Percentiles rank a stretch among this genome's conserved stretches.
phyloP scores from a whole-genome alignment of 1,284 basidiomycete genomes.

The Cryptococcus sp. region DNA sequence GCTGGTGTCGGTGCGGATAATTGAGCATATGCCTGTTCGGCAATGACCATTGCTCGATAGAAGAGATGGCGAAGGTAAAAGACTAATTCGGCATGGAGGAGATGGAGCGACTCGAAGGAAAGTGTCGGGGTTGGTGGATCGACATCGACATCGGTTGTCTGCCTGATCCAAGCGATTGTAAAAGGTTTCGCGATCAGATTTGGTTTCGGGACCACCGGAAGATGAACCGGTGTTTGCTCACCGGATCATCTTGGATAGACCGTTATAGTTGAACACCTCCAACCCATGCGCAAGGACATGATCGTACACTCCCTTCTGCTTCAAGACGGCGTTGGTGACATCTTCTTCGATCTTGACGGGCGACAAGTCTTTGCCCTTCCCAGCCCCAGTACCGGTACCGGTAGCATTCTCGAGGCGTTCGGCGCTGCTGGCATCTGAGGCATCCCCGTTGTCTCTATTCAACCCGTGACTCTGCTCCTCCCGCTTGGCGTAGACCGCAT shows the following conservation, averaged over 20 bases:
- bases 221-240: not conserved
- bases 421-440: not conserved
- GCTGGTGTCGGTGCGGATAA: not conserved
- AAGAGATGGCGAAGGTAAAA: constrained; percentile 24
- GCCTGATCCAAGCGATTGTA: too few species aligned
- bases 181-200: not conserved
- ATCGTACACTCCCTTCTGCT: constrained; percentile 12
- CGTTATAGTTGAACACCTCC: constrained; percentile 30
- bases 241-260: constrained; percentile 8
- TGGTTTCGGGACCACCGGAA: not conserved
- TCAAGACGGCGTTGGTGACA: not conserved
- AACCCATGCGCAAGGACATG: constrained; percentile 10
- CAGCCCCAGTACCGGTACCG: not conserved
- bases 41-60: constrained; percentile 21
- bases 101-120: constrained; percentile 19
- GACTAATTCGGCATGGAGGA: constrained; percentile 22
- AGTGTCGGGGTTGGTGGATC: not conserved
- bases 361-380: not conserved
- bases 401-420: not conserved
- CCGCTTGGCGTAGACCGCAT: constrained; percentile 22
- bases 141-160: too few species aligned
- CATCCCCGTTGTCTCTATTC: not conserved
- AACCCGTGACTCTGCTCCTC: not conserved
- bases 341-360: constrained; percentile 1
- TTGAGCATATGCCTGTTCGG: constrained; percentile 18